Base-by-base conservation (phyloP, 306 rosid species). In the Ceratonia siliqua region DNA sequence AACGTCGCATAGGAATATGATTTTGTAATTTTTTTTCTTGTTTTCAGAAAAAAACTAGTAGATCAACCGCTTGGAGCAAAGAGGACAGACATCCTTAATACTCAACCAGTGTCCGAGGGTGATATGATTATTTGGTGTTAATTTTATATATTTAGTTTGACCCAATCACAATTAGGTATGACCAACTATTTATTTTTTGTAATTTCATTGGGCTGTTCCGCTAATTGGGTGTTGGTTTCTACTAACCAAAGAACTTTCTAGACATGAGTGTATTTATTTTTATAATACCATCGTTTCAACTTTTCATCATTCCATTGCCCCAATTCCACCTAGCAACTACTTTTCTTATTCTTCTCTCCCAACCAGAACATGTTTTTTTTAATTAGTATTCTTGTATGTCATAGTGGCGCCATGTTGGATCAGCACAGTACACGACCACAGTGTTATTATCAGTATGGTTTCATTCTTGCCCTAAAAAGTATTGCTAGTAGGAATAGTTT, bases 361-460 rank as follows among this genome's bases (percentile, higher is more conserved):
- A 35, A 73, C 70, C 62, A 62, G 32, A 30, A 18, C 58, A 73
- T 66, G 52, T 32, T n/a, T 50, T n/a, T n/a, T n/a, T n/a, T n/a
- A n/a, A 36, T 48, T 49, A 12, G 11, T 58, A 20, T 24, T 4
- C 20, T 39, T 62, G 1, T 35, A 20, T 12, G 8, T 71, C 9
- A 15, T 24, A 25, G 18, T 18, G 66, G 22, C 18, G 10, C 61
- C 49, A 46, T 46, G 67, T 59, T 45, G 58, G 69, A 73, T 30
- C 48, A 58, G 20, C 54, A 27, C 8, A 30, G n/a, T n/a, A 68
- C 38, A 67, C 28, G 17, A n/a, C 58, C 72, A 15, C 4, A 21
- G 14, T 8, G 41, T 14, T 4, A 24, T 32, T 46, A 52, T 59
- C 39, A 48, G 28, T 13, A n/a, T 20, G 52, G 33, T 21, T 46